Evolutionary conservation across 352 stramenopile species (phyloP).

Genomic region (Phytophthora vignae): DNA sequence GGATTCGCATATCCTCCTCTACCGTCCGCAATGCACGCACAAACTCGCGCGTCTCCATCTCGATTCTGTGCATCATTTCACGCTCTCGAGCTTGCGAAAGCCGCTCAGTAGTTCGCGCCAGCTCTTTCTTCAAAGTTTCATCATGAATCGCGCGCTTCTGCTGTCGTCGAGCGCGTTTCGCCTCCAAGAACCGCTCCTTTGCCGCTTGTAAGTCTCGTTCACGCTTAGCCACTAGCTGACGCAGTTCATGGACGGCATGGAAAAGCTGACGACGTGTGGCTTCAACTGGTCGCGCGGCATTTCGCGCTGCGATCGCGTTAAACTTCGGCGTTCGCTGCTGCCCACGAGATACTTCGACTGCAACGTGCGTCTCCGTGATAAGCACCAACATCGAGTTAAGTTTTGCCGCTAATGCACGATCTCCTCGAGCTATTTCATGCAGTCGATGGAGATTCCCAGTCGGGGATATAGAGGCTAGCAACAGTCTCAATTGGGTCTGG

Average conservation of each 20-base stretch:
- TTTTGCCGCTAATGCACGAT: constrained; percentile 41
- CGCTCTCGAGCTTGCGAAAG: constrained; percentile 42
- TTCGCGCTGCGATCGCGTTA: constrained; percentile 44
- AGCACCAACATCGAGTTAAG: constrained; percentile 64
- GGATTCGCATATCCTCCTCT: constrained; percentile 47
- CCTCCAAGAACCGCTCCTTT: constrained; percentile 43
- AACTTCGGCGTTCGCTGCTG: constrained; percentile 38
- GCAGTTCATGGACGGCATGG: constrained; percentile 54
- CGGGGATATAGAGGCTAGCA: constrained; percentile 59
- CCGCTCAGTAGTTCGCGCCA: constrained; percentile 43
- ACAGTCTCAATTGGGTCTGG: constrained; percentile 47
- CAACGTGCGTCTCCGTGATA: constrained; percentile 62
- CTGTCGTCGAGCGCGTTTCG: constrained; percentile 26
- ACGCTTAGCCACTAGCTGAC: constrained; percentile 36
- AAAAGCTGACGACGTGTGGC: constrained; percentile 58
- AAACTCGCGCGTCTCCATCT: constrained; percentile 61
- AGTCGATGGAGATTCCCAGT: constrained; percentile 71
- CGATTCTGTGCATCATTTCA: constrained; percentile 49
- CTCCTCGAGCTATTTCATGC: constrained; percentile 46
- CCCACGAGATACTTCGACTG: constrained; percentile 34
- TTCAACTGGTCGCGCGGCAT: constrained; percentile 42
- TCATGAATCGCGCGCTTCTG: constrained; percentile 28
- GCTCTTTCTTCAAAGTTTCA: constrained; percentile 18
- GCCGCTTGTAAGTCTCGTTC: constrained; percentile 38
- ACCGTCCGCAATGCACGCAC: constrained; percentile 44